A percentile compares a stretch with the other conserved stretches of the same genome.
Conservation (phyloP, 1,139 yeast genomes). For the Geotrichum histeridarum region DNA sequence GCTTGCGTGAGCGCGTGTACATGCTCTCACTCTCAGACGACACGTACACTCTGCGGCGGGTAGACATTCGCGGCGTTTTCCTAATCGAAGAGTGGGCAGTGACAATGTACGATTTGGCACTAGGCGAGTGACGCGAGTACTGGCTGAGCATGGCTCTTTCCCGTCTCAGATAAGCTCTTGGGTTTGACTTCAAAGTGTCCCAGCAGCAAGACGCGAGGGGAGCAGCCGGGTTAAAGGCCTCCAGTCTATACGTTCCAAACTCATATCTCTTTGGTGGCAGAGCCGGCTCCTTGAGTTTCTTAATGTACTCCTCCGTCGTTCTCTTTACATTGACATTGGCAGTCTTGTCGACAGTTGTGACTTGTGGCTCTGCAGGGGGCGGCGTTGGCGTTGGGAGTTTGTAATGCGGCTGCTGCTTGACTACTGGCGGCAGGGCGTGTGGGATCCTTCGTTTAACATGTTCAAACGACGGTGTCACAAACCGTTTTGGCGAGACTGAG, state of each 20-base stretch:
- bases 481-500: neutral
- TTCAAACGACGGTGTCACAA: slow-evolving; percentile 7
- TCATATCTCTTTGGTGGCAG: neutral
- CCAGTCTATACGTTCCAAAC: slow-evolving; percentile 8
- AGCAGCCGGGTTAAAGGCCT: neutral
- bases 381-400: slow-evolving; percentile 6
- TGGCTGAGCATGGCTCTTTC: neutral
- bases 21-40: neutral
- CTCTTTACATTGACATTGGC: neutral
- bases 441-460: neutral
- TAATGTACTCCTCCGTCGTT: slow-evolving; percentile 4
- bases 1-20: slow-evolving; percentile 4
- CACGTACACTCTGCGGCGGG: neutral
- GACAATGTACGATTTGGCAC: neutral
- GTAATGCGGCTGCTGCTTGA: slow-evolving; percentile 6
- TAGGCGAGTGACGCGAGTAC: neutral
- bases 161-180: neutral
- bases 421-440: neutral
- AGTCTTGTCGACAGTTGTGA: neutral
- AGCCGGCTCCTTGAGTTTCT: slow-evolving; percentile 8
- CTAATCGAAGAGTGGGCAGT: slow-evolving; percentile 4
- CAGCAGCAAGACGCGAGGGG: slow-evolving; percentile 6
- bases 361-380: neutral
- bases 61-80: neutral
- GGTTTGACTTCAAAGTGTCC: neutral